phyloP scores from a whole-genome alignment of 257 asterid species.

The Solanum tarijense region DNA sequence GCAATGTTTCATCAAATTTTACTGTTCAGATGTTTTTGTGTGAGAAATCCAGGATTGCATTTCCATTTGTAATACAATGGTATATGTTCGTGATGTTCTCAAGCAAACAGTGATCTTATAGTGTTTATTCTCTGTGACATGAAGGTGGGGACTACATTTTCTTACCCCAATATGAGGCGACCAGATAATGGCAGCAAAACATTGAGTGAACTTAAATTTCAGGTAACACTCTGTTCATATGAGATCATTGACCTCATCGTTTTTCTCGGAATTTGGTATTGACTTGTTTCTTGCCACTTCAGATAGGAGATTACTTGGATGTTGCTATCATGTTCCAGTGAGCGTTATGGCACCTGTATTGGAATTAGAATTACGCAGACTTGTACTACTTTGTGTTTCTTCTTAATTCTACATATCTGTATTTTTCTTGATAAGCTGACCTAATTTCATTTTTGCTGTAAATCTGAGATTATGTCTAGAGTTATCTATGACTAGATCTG shows the following conservation, averaged over 20 bases:
- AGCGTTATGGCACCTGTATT: background rate
- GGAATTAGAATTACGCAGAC: background rate
- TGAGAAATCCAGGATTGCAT: background rate
- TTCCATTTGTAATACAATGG: background rate
- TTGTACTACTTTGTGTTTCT: background rate
- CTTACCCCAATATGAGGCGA: conserved; percentile 55
- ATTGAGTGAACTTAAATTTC: conserved; percentile 53
- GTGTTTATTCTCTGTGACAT: conserved; percentile 2
- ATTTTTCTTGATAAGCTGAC: background rate
- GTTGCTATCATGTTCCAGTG: conserved; percentile 51
- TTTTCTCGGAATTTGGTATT: background rate
- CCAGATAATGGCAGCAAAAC: conserved; percentile 64
- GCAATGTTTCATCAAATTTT: background rate
- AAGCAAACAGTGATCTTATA: background rate
- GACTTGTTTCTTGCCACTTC: conserved; percentile 17
- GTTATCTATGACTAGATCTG: background rate
- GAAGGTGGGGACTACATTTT: conserved; percentile 60
- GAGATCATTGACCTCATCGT: background rate
- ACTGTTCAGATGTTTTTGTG: background rate
- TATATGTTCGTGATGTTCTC: background rate
- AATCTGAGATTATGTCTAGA: background rate
- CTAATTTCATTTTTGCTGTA: background rate
- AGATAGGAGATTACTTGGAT: conserved; percentile 73
- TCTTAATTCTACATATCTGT: background rate
- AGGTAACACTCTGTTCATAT: conserved; percentile 24